Base-by-base conservation (phyloP, 768 basidiomycete genomes). In the Mycena metata region DNA sequence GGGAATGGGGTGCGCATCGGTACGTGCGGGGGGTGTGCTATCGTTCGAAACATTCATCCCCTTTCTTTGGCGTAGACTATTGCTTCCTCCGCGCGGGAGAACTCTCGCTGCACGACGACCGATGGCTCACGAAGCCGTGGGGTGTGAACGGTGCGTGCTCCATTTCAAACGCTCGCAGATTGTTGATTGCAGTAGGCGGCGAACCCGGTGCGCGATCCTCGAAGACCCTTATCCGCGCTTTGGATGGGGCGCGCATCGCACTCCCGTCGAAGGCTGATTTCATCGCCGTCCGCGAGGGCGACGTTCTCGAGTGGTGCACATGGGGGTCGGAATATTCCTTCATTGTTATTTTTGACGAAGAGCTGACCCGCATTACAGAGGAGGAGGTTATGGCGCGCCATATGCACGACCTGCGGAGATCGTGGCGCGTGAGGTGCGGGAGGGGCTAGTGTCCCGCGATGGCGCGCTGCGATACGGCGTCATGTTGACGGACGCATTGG, bases 71-170 rank as follows among this genome's bases (percentile, higher is more conserved):
- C 23, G 16, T 21, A 76, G 76, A 78, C 55, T 78, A 78, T 57
- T 63, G 61, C 35, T 78, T 78, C 69, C 66, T 78, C n/a, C 75
- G 75, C 49, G 59, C 61, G 26, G 78, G 78, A 8, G 75, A 73
- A 33, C 72, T 79, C 39, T 78, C 78, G 49, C 43, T 79, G 5
- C 78, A 79, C 66, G 78, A 79, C 57, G 78, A 79, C 43, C 74
- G 78, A 6, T 79, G 78, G 76, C 72, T 76, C 47, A 79, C 78
- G 12, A 78, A 77, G 60, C 78, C 78, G n/a, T 79, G 78, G 78
- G 78, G 78, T 45, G 78, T 79, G n/a, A 76, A 79, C 61, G 78
- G 77, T 52, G 26, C 16, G 49, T 49, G 10, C 9, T 60, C 36
- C 6, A 30, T 21, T 7, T 45, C 16, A 3, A 15, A 4, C 11